Evolutionary conservation across 768 basidiomycete species (phyloP).

Genomic region (Phaeotremella fagi): DNA sequence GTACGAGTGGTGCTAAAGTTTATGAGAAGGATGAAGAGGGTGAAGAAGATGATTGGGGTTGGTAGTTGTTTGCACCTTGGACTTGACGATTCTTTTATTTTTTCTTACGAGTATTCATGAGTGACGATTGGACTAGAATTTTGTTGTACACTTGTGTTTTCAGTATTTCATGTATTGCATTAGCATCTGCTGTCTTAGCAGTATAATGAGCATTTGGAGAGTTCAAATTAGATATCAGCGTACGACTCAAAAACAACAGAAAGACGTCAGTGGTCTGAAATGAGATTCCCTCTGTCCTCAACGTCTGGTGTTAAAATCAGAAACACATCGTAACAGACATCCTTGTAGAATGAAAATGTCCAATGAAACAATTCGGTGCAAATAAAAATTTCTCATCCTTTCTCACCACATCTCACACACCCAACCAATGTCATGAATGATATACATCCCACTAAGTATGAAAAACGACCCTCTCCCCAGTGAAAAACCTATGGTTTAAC

Average conservation of each 20-base stretch:
- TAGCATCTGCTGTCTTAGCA: no score
- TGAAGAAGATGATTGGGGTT: neutral
- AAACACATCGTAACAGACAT: no score
- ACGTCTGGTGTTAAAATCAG: no score
- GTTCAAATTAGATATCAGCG: no score
- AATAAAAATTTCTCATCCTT: neutral
- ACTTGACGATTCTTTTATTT: neutral
- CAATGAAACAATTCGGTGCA: neutral
- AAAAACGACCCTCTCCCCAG: neutral
- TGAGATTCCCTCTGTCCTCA: no score
- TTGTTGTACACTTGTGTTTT: no score
- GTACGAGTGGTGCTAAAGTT: neutral
- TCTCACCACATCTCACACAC: neutral
- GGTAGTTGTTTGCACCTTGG: neutral
- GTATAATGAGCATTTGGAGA: no score
- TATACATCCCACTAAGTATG: neutral
- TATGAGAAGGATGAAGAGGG: neutral
- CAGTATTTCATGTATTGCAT: no score
- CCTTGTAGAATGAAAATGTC: no score
- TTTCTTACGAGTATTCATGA: neutral
- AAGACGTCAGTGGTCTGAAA: no score
- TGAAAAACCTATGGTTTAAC: conserved; percentile 10
- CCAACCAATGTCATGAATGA: neutral
- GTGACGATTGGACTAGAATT: neutral
- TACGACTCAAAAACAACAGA: no score